Evolutionary conservation across 1,284 basidiomycete genomes (phyloP).

Genomic region (Papiliotrema terrestris): DNA sequence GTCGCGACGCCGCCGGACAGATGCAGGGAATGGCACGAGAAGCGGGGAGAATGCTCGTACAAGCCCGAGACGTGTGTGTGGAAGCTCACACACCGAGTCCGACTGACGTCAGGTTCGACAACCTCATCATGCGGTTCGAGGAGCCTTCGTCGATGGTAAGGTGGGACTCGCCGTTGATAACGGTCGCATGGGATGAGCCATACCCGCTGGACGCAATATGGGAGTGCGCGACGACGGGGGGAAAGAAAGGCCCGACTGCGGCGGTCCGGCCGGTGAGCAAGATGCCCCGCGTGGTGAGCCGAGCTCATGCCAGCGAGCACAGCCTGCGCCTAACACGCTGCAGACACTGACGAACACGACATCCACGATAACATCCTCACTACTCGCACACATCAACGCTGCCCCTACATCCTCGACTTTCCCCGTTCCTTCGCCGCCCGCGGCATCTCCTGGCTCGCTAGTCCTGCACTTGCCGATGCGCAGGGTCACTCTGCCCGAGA

Average conservation of each 20-base stretch:
- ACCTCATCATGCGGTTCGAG: conserved; percentile 84
- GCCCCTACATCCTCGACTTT: conserved; percentile 53
- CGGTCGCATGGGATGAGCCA: conserved; percentile 65
- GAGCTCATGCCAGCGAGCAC: conserved; percentile 56
- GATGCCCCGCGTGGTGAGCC: neutral
- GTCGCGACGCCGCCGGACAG: conserved; percentile 73
- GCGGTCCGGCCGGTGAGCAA: conserved; percentile 71
- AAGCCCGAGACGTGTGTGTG: conserved; percentile 66
- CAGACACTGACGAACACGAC: conserved; percentile 72
- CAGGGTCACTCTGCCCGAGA: conserved; percentile 70
- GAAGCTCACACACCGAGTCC: neutral
- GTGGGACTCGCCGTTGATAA: conserved; percentile 95
- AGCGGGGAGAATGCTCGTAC: conserved; percentile 55
- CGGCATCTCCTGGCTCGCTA: conserved; percentile 13
- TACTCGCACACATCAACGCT: conserved; percentile 59
- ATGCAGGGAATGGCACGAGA: conserved; percentile 72
- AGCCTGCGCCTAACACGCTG: conserved; percentile 76
- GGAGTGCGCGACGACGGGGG: conserved; percentile 72
- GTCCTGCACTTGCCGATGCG: conserved; percentile 62
- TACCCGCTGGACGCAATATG: conserved; percentile 73
- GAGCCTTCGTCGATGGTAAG: conserved; percentile 95
- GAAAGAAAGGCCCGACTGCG: conserved; percentile 79
- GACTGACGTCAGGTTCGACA: conserved; percentile 66
- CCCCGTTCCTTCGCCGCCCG: conserved; percentile 56
- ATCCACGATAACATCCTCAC: conserved; percentile 61